phyloP scores from a whole-genome alignment of 441 rosid species.

The Mallotus repandus region DNA sequence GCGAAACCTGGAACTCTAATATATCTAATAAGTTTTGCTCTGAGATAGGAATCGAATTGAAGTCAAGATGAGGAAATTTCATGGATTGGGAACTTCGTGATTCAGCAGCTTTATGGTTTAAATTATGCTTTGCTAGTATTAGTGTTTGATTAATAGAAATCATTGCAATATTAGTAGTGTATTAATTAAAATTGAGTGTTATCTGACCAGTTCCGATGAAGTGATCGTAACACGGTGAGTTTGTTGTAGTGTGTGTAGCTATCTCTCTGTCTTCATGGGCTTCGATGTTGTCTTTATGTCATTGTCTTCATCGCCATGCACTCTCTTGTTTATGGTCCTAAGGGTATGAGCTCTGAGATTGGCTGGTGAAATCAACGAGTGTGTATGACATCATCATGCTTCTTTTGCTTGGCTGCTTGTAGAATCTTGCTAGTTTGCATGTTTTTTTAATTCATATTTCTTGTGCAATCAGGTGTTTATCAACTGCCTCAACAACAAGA shows the following conservation, averaged over 20 bases:
- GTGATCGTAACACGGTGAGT: too few relatives aligned
- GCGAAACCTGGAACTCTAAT: too few relatives aligned
- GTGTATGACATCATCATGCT: background rate
- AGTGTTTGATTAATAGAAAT: too few relatives aligned
- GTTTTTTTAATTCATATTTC: background rate
- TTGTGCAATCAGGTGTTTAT: slow-evolving; percentile 59
- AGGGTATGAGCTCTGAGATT: background rate
- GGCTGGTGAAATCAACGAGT: slow-evolving; percentile 11
- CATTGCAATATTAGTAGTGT: background rate
- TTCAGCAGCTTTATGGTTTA: too few relatives aligned
- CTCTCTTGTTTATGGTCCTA: background rate
- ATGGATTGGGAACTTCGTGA: too few relatives aligned
- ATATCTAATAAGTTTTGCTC: too few relatives aligned
- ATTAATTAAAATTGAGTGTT: background rate
- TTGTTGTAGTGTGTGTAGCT: background rate
- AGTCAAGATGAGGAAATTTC: too few relatives aligned
- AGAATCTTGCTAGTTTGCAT: background rate
- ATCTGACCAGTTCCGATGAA: background rate
- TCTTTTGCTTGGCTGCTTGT: background rate
- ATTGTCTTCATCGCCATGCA: background rate
- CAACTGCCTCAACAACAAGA: slow-evolving; percentile 92
- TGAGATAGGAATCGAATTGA: too few relatives aligned
- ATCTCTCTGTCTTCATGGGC: background rate
- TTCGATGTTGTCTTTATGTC: background rate
- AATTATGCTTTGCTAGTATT: too few relatives aligned